A percentile compares a stretch with the other conserved stretches of the same genome.
Conservation (phyloP, 345 rosid genomes). For the Hibiscus mutabilis region DNA sequence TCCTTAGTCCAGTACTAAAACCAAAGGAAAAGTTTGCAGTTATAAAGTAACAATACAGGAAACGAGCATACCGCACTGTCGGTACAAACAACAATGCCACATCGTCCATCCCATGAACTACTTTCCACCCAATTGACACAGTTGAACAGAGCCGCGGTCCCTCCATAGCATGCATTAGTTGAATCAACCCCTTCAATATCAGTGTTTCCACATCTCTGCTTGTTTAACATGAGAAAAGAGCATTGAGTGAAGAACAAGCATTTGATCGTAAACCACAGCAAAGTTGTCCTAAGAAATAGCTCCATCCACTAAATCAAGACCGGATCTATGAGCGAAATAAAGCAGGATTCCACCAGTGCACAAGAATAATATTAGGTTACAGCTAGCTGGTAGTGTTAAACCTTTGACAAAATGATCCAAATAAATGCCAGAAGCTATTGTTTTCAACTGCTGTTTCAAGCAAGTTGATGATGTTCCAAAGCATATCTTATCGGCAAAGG, state of each 20-base stretch:
- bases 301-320: background rate
- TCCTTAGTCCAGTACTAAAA: too few species aligned
- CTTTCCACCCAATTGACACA: constrained; percentile 99
- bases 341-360: too few species aligned
- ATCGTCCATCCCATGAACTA: constrained; percentile 98
- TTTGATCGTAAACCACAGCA: background rate
- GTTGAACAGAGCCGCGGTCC: constrained; percentile 94
- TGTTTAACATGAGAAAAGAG: constrained; percentile 24
- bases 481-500: too few species aligned
- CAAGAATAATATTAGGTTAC: too few species aligned
- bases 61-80: constrained; percentile 86
- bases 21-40: background rate
- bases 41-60: background rate
- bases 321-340: too few species aligned
- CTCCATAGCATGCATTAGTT: constrained; percentile 96
- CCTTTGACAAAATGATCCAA: too few species aligned
- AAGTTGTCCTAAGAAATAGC: background rate
- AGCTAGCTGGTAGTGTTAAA: too few species aligned
- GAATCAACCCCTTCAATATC: constrained; percentile 99
- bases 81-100: constrained; percentile 90
- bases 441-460: too few species aligned
- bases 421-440: too few species aligned
- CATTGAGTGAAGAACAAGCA: background rate
- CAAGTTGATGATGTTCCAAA: too few species aligned
- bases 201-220: constrained; percentile 83